phyloP scores from a whole-genome alignment of 225 moss, liverwort and hornwort genomes.

The Neckera pumila region DNA sequence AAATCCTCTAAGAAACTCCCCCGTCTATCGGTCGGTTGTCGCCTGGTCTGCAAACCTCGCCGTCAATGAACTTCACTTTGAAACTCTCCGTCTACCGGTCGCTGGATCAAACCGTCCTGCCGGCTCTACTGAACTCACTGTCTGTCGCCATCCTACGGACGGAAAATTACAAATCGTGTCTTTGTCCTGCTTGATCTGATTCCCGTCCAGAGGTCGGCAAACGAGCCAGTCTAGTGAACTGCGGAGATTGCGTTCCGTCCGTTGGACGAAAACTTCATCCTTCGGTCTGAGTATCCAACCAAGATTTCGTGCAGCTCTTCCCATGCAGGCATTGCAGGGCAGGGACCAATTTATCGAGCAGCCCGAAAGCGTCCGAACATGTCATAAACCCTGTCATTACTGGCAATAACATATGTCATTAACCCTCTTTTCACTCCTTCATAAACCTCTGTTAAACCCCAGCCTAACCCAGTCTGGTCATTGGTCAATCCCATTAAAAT shows the following conservation, averaged over 20 bases:
- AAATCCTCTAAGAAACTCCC: not conserved
- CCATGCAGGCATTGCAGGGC: too few species aligned
- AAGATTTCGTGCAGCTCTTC: not conserved
- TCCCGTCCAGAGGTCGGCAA: not conserved
- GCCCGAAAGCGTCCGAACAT: not conserved
- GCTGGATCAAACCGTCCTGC: not conserved
- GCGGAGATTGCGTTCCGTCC: rapidly evolving
- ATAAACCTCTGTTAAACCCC: too few species aligned
- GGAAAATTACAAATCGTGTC: too few species aligned
- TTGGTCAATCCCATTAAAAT: not conserved
- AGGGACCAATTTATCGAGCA: not conserved
- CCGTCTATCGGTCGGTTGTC: not conserved
- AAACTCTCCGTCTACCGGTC: not conserved
- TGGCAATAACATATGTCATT: not conserved
- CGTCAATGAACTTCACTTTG: rapidly evolving
- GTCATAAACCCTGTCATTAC: not conserved
- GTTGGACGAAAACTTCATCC: not conserved
- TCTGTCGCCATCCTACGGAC: not conserved
- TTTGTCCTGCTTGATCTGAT: not conserved
- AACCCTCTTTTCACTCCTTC: not conserved
- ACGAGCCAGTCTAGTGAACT: rapidly evolving
- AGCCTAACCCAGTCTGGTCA: not conserved
- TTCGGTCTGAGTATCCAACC: not conserved
- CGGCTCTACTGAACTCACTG: not conserved
- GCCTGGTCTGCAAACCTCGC: too few species aligned